Percentiles rank a stretch among this genome's conserved stretches.
Evolutionary conservation across 192 early-diverging fungal species (phyloP).

Genomic region (Backusella australiensis): DNA sequence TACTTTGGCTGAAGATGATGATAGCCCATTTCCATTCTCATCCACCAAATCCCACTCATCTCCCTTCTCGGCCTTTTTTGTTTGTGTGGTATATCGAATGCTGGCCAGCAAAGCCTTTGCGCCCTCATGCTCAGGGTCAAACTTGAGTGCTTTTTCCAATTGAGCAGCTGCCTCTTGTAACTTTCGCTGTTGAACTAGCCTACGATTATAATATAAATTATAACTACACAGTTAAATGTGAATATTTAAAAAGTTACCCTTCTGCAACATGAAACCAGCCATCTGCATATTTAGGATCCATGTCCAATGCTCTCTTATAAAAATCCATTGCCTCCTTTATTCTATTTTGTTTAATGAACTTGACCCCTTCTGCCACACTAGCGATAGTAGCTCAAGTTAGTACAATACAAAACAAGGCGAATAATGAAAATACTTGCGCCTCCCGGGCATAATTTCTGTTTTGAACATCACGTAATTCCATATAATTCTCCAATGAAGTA

Average conservation of each 20-base stretch:
- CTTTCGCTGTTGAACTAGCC: conserved; percentile 33
- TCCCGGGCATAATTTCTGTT: conserved; percentile 35
- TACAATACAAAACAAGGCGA: neutral
- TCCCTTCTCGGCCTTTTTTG: conserved; percentile 8
- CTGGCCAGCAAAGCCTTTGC: conserved; percentile 39
- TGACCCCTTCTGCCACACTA: conserved; percentile 33
- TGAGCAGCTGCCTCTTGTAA: conserved; percentile 51
- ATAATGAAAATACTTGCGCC: conserved; percentile 27
- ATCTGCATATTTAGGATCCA: conserved; percentile 41
- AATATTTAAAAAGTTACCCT: conserved; percentile 16
- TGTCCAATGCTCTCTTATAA: conserved; percentile 35
- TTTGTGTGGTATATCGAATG: conserved; percentile 9
- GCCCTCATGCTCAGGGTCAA: conserved; percentile 43
- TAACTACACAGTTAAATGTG: neutral
- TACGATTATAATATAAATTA: neutral
- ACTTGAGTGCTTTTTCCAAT: conserved; percentile 48
- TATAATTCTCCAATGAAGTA: conserved; percentile 23
- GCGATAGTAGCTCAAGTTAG: neutral
- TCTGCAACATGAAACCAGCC: conserved; percentile 34
- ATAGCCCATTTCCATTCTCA: neutral
- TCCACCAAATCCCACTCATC: conserved; percentile 14
- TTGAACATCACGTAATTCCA: conserved; percentile 30
- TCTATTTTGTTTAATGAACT: conserved; percentile 16
- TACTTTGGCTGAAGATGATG: neutral
- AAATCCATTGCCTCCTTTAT: conserved; percentile 28